Percentiles rank a stretch among this genome's conserved stretches.
phyloP scores from a whole-genome alignment of 148 eudicot species.

The Rhododendron ovatum region DNA sequence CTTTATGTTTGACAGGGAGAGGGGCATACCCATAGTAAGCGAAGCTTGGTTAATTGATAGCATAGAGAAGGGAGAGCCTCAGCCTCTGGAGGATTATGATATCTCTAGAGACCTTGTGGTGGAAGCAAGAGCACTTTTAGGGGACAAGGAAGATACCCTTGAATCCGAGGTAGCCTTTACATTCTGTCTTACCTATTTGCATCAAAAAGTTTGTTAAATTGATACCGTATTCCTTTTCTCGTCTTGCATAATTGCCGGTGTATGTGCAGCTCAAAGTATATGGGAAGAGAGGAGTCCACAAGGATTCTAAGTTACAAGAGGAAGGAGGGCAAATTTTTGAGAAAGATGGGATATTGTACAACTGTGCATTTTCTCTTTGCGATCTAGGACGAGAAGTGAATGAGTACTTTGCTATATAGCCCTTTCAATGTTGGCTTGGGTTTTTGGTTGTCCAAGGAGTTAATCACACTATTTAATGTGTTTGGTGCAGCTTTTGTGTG shows the following conservation, averaged over 20 bases:
- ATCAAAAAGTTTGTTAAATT: not conserved
- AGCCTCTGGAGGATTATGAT: conserved; percentile 65
- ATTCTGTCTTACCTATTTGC: not conserved
- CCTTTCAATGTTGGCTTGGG: not conserved
- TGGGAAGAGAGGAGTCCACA: conserved; percentile 87
- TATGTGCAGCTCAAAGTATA: conserved; percentile 55
- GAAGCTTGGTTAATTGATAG: conserved; percentile 79
- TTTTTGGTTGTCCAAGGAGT: not conserved
- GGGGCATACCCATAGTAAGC: conserved; percentile 57
- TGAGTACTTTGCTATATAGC: conserved; percentile 29
- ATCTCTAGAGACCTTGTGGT: conserved; percentile 52
- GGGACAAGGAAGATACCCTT: conserved; percentile 55
- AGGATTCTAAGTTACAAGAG: conserved; percentile 66
- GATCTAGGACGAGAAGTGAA: conserved; percentile 53
- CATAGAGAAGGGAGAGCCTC: conserved; percentile 58
- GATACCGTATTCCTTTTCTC: not conserved
- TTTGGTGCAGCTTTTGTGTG: conserved; percentile 46
- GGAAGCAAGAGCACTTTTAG: conserved; percentile 58
- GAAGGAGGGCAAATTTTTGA: conserved; percentile 72
- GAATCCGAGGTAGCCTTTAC: conserved; percentile 70
- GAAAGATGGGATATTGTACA: conserved; percentile 65
- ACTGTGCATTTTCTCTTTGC: conserved; percentile 60
- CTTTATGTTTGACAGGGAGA: conserved; percentile 36
- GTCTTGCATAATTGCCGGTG: not conserved
- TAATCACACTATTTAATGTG: not conserved